Evolutionary conservation across 805 yeast genomes (phyloP).

Genomic region (Schizosaccharomyces japonicus): DNA sequence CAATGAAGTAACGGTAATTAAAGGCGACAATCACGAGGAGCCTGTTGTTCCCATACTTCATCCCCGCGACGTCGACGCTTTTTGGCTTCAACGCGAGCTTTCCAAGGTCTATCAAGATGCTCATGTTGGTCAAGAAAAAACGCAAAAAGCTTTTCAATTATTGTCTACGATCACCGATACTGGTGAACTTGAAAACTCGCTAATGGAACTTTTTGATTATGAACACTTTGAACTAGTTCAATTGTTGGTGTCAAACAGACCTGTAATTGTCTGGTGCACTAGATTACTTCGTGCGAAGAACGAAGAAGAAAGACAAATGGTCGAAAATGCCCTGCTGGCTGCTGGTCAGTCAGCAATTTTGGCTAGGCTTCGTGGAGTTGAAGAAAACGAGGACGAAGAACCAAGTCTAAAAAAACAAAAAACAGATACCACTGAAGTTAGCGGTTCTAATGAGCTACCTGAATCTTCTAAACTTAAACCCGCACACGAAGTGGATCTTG

Average conservation of each 20-base stretch:
- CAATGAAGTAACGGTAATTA: not conserved
- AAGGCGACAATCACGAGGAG: not conserved
- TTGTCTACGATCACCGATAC: slow-evolving; percentile 14
- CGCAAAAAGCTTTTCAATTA: slow-evolving; percentile 11
- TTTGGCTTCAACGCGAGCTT: slow-evolving; percentile 32
- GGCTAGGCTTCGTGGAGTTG: slow-evolving; percentile 18
- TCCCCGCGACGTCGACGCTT: slow-evolving; percentile 23
- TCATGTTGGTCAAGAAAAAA: slow-evolving; percentile 19
- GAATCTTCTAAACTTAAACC: slow-evolving; percentile 4
- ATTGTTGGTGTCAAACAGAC: slow-evolving; percentile 27
- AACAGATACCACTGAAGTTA: not conserved
- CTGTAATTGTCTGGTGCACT: slow-evolving; percentile 31
- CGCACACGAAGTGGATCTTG: slow-evolving; percentile 32
- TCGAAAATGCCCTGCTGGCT: slow-evolving; percentile 24
- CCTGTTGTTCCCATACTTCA: slow-evolving; percentile 12
- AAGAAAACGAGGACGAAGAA: slow-evolving; percentile 13
- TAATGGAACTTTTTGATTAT: slow-evolving; percentile 22
- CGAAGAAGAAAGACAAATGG: slow-evolving; percentile 17
- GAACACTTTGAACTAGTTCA: slow-evolving; percentile 29
- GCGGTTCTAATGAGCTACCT: not conserved
- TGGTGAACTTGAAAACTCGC: slow-evolving; percentile 28
- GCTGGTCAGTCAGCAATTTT: slow-evolving; percentile 22
- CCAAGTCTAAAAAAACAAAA: not conserved
- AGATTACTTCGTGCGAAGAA: slow-evolving; percentile 20
- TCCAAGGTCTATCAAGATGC: slow-evolving; percentile 20